A percentile compares a stretch with the other conserved stretches of the same genome.
Conservation (phyloP, 2,329 filamentous ascomycete genomes). For the Arachnopeziza araneosa region DNA sequence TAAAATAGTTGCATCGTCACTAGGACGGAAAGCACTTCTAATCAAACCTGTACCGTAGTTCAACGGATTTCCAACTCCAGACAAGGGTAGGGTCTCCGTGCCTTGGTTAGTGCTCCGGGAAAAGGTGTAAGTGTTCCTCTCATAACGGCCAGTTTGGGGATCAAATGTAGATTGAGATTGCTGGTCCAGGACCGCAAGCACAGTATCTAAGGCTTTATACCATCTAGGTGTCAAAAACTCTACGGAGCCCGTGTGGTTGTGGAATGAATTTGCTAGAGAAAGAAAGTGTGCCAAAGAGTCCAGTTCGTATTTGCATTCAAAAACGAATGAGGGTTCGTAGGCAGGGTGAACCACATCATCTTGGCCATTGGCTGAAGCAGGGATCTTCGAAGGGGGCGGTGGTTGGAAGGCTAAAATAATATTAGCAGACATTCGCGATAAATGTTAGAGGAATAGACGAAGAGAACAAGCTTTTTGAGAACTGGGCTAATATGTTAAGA, state of each 20-base stretch:
- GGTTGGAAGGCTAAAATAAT: slow-evolving; percentile 71
- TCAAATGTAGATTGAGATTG: slow-evolving; percentile 82
- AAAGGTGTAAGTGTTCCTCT: slow-evolving; percentile 80
- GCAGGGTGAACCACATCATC: slow-evolving; percentile 78
- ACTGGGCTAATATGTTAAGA: not conserved
- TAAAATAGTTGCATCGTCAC: slow-evolving; percentile 89
- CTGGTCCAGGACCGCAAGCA: slow-evolving; percentile 68
- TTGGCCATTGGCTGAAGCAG: slow-evolving; percentile 70
- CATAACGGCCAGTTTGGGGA: slow-evolving; percentile 55
- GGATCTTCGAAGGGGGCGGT: slow-evolving; percentile 73
- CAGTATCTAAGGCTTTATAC: slow-evolving; percentile 68
- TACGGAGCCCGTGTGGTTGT: slow-evolving; percentile 70
- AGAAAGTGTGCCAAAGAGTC: slow-evolving; percentile 93
- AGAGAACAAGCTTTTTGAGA: not conserved
- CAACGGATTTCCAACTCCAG: slow-evolving; percentile 85
- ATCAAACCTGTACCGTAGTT: slow-evolving; percentile 79
- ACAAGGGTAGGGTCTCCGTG: slow-evolving; percentile 83
- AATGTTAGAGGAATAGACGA: too few relatives aligned
- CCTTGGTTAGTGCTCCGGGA: slow-evolving; percentile 72
- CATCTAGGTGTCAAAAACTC: slow-evolving; percentile 76
- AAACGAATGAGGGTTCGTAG: slow-evolving; percentile 80
- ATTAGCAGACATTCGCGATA: not conserved
- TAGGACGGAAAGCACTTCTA: slow-evolving; percentile 87
- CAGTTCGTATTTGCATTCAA: slow-evolving; percentile 98
- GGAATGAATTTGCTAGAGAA: slow-evolving; percentile 77